phyloP scores from a whole-genome alignment of 148 eudicot species.

The Oxyria digyna region DNA sequence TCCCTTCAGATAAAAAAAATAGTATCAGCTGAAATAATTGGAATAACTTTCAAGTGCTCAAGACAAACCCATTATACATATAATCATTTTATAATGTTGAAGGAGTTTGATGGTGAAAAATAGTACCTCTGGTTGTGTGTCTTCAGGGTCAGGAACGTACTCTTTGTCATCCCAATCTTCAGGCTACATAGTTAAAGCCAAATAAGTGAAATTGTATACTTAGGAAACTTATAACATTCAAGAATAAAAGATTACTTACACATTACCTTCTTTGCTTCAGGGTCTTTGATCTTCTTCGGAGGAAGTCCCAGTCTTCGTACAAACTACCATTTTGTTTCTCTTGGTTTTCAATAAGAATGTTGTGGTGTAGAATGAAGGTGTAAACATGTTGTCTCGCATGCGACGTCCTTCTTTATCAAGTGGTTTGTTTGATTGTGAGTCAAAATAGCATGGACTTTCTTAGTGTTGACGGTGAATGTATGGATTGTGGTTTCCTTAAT shows the following conservation, averaged over 20 bases:
- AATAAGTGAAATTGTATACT: not conserved
- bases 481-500: too few species aligned
- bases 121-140: slow-evolving; percentile 87
- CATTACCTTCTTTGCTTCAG: slow-evolving; percentile 77
- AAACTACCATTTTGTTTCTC: slow-evolving; percentile 87
- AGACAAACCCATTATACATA: not conserved
- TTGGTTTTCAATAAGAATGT: slow-evolving; percentile 71
- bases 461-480: too few species aligned
- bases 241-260: not conserved
- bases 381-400: slow-evolving; percentile 97
- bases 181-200: slow-evolving; percentile 39
- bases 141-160: slow-evolving; percentile 88
- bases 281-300: slow-evolving; percentile 82
- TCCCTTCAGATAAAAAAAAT: slow-evolving; percentile 29
- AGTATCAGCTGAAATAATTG: slow-evolving; percentile 2
- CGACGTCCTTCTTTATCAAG: slow-evolving; percentile 91
- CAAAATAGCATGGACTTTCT: slow-evolving; percentile 89
- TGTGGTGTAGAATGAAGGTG: slow-evolving; percentile 89
- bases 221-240: not conserved
- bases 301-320: slow-evolving; percentile 82
- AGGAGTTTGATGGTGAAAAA: not conserved
- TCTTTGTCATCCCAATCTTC: slow-evolving; percentile 99
- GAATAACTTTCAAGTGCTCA: too few species aligned
- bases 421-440: slow-evolving; percentile 60
- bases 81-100: not conserved